A percentile compares a stretch with the other conserved stretches of the same genome.
phyloP scores from a whole-genome alignment of 192 early-diverging fungal species.

The Powellomyces hirtus region DNA sequence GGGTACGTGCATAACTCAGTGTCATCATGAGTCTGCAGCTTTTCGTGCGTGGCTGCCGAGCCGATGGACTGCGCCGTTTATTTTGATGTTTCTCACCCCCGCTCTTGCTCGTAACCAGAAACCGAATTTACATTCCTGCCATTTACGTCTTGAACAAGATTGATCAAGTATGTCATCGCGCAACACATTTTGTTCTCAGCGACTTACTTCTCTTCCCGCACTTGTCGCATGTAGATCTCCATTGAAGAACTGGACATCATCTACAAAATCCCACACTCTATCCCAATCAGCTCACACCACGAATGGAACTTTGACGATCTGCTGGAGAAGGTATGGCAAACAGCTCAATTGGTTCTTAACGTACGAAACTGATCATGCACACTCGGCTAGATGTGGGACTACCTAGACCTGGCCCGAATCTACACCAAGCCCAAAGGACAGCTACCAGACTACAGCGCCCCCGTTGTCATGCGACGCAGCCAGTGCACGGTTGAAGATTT shows the following conservation, averaged over 20 bases:
- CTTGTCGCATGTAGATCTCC: slow-evolving; percentile 69
- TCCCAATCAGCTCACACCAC: slow-evolving; percentile 64
- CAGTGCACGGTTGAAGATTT: slow-evolving; percentile 79
- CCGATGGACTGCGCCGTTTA: no score
- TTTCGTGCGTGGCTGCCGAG: no score
- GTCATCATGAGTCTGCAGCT: no score
- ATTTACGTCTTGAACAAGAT: slow-evolving; percentile 99
- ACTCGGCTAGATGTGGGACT: slow-evolving; percentile 52
- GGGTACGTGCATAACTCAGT: no score
- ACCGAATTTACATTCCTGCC: slow-evolving; percentile 91
- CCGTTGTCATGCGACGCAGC: slow-evolving; percentile 82
- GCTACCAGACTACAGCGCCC: slow-evolving; percentile 90
- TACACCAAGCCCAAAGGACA: slow-evolving; percentile 86
- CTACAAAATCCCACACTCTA: slow-evolving; percentile 95
- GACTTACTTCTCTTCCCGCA: no score
- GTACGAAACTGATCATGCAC: not conserved
- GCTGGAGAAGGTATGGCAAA: slow-evolving; percentile 54
- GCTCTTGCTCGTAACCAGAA: slow-evolving; percentile 30
- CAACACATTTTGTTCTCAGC: no score
- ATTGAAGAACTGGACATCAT: slow-evolving; percentile 95
- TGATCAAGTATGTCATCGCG: no score
- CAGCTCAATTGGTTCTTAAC: not conserved
- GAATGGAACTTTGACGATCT: slow-evolving; percentile 97
- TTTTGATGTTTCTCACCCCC: no score
- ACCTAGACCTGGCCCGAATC: slow-evolving; percentile 78